Conservation (phyloP, 495 filamentous ascomycete genomes). For the Neurospora terricola region DNA sequence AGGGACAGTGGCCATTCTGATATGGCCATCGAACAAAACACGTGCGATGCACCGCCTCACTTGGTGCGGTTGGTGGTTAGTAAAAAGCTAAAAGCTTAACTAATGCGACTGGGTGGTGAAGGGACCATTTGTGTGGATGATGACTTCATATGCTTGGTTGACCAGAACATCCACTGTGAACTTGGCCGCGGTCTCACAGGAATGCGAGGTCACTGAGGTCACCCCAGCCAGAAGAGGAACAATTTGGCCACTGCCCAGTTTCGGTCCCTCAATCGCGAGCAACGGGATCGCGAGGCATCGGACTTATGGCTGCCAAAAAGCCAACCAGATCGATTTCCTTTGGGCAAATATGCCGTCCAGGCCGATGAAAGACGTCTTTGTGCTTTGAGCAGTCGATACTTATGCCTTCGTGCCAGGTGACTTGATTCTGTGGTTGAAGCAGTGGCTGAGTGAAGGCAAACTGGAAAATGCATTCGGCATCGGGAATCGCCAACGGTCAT, state of each 20-base stretch:
- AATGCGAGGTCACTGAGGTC: not conserved
- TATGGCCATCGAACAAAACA: not conserved
- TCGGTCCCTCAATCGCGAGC: not conserved
- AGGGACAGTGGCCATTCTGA: not conserved
- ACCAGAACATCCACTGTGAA: not conserved
- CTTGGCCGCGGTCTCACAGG: not conserved
- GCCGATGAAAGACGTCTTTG: not conserved
- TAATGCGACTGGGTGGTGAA: not conserved
- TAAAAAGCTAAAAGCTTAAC: not conserved
- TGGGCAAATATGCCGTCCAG: not conserved
- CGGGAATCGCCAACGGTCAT: not conserved
- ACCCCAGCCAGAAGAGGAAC: not conserved
- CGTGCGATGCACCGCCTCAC: not conserved
- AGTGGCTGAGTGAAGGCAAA: not conserved
- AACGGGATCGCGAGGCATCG: not conserved
- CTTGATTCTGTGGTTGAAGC: not conserved
- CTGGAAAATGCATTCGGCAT: not conserved
- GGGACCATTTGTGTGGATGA: not conserved
- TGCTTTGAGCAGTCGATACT: not conserved
- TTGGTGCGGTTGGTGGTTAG: not conserved
- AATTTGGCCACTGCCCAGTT: not conserved
- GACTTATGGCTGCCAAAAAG: not conserved
- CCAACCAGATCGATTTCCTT: not conserved
- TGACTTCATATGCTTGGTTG: not conserved
- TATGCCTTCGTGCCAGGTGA: not conserved